Percentiles rank a stretch among this genome's conserved stretches.
Evolutionary conservation across 78 protist species (phyloP).

Genomic region (Dictyostelium firmibasis): DNA sequence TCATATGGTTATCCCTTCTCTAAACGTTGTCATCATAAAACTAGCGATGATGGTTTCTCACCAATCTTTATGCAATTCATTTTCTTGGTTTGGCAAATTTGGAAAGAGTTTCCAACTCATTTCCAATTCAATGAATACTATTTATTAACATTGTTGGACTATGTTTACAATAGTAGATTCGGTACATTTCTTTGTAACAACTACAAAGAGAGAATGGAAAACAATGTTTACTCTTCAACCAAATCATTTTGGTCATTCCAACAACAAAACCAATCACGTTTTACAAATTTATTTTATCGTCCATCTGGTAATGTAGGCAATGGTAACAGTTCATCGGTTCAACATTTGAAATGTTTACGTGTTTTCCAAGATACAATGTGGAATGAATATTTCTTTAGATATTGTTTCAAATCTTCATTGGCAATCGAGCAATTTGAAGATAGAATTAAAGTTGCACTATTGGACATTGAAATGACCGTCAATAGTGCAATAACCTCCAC

Average conservation of each 20-base stretch:
- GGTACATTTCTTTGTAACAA: constrained; percentile 78
- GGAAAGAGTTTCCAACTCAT: constrained; percentile 77
- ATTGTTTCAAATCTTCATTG: constrained; percentile 44
- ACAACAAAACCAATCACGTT: neutral
- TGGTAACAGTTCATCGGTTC: neutral
- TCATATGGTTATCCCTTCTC: constrained; percentile 73
- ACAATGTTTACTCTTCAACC: constrained; percentile 7
- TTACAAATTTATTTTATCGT: constrained; percentile 2
- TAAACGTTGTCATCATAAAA: constrained; percentile 31
- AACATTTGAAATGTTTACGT: constrained; percentile 28
- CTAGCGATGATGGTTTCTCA: constrained; percentile 30
- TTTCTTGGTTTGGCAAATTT: constrained; percentile 88
- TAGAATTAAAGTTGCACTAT: neutral
- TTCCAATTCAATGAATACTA: constrained; percentile 71
- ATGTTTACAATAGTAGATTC: constrained; percentile 24
- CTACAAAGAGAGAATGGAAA: constrained; percentile 26
- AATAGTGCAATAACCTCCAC: neutral
- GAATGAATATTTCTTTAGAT: constrained; percentile 69
- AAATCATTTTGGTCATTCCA: constrained; percentile 63
- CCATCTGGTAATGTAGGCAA: neutral
- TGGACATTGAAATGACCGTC: neutral
- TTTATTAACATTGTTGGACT: constrained; percentile 23
- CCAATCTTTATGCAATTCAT: constrained; percentile 93
- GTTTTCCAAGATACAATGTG: constrained; percentile 73
- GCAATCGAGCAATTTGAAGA: constrained; percentile 61